A percentile compares a stretch with the other conserved stretches of the same genome.
Evolutionary conservation across 257 asterid species (phyloP).

Genomic region (Scutellaria barbata): DNA sequence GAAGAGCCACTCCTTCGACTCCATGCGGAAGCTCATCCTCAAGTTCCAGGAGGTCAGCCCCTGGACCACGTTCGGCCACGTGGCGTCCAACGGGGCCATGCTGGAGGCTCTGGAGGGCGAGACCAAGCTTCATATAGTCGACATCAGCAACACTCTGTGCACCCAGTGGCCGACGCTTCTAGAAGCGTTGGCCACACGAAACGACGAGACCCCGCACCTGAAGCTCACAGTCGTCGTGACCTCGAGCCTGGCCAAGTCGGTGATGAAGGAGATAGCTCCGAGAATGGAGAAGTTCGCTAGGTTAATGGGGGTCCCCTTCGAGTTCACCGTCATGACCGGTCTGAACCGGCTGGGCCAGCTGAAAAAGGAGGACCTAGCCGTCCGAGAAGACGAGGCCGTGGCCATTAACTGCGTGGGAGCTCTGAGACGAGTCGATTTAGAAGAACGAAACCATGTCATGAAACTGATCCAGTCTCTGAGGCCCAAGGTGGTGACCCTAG

Average conservation of each 20-base stretch:
- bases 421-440: constrained; percentile 42
- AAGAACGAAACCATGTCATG: constrained; percentile 45
- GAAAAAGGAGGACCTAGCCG: constrained; percentile 52
- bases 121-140: constrained; percentile 68
- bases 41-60: constrained; percentile 94
- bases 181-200: constrained; percentile 81
- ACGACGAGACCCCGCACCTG: constrained; percentile 76
- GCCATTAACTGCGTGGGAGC: constrained; percentile 77
- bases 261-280: constrained; percentile 76
- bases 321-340: constrained; percentile 56
- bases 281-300: constrained; percentile 88
- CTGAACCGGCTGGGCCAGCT: constrained; percentile 51
- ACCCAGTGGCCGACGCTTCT: constrained; percentile 95
- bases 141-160: constrained; percentile 78
- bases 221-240: constrained; percentile 69
- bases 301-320: constrained; percentile 96
- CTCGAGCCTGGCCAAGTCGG: constrained; percentile 44
- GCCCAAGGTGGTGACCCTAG: constrained; percentile 73
- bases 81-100: constrained; percentile 88
- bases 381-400: constrained; percentile 67
- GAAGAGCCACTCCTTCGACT: constrained; percentile 67
- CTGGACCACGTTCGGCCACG: constrained; percentile 96
- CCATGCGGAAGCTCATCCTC: constrained; percentile 57
- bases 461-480: constrained; percentile 46
- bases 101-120: constrained; percentile 83